Evolutionary conservation across 78 protist species (phyloP).

Genomic region (Speleostelium caveatum): DNA sequence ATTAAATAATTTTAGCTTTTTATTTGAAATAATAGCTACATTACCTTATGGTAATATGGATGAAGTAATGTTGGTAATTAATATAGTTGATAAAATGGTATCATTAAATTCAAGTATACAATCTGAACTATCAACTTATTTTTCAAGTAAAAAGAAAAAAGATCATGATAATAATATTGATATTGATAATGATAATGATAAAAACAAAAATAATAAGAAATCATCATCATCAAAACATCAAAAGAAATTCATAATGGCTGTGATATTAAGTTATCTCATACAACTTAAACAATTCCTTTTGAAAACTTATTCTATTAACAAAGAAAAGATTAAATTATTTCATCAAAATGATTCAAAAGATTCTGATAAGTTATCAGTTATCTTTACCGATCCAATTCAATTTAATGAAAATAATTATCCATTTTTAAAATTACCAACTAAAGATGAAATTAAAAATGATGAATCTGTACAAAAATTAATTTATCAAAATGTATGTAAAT

Average conservation of each 20-base stretch:
- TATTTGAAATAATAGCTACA: conserved; percentile 48
- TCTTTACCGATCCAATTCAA: conserved; percentile 11
- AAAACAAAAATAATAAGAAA: neutral
- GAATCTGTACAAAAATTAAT: conserved; percentile 6
- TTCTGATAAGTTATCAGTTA: conserved; percentile 28
- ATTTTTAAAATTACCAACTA: conserved; percentile 7
- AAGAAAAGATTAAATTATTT: conserved; percentile 32
- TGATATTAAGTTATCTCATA: conserved; percentile 2
- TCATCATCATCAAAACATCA: neutral
- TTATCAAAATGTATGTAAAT: neutral
- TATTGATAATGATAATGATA: neutral
- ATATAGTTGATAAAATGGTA: conserved; percentile 25
- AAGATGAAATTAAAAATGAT: neutral
- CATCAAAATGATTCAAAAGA: conserved; percentile 14
- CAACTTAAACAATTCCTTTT: conserved; percentile 41
- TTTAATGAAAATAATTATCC: conserved; percentile 47
- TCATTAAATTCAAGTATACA: conserved; percentile 10
- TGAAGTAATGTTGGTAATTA: conserved; percentile 42
- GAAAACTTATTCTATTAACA: conserved; percentile 45
- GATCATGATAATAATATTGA: neutral
- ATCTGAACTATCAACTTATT: neutral
- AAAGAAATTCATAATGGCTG: neutral
- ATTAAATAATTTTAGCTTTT: conserved; percentile 23
- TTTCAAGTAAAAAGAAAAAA: neutral
- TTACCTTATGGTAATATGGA: conserved; percentile 70